phyloP scores from a whole-genome alignment of 2,329 filamentous ascomycete genomes.

The Zalaria sp. region DNA sequence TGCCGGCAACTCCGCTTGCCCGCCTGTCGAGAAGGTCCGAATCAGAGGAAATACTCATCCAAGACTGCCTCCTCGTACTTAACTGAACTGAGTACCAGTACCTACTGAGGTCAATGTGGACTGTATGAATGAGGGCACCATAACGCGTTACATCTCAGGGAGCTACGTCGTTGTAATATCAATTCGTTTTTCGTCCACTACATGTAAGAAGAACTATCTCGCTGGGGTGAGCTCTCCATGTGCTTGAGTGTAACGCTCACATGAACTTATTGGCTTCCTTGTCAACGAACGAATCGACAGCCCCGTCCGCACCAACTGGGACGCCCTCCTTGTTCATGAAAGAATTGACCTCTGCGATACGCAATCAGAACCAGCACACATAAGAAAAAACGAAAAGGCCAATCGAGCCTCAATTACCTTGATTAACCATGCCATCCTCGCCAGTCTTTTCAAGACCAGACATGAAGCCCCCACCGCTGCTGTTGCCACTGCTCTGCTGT shows the following conservation, averaged over 20 bases:
- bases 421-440: slow-evolving; percentile 8
- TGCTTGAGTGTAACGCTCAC: neutral
- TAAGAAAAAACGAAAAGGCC: neutral
- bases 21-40: too few relatives aligned
- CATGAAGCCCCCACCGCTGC: slow-evolving; percentile 6
- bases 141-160: too few relatives aligned
- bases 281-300: slow-evolving; percentile 7
- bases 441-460: slow-evolving; percentile 4
- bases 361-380: neutral
- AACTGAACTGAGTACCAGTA: too few relatives aligned
- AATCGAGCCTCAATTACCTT: slow-evolving; percentile 4
- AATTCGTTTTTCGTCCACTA: too few relatives aligned
- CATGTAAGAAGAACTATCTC: too few relatives aligned
- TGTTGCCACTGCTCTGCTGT: neutral
- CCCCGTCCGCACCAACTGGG: slow-evolving; percentile 6
- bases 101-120: too few relatives aligned
- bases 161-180: too few relatives aligned
- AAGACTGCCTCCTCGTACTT: too few relatives aligned
- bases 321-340: slow-evolving; percentile 11
- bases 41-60: too few relatives aligned
- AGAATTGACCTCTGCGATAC: slow-evolving; percentile 7
- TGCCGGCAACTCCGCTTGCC: too few relatives aligned
- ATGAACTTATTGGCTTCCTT: slow-evolving; percentile 8
- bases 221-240: too few relatives aligned
- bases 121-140: too few relatives aligned